Evolutionary conservation across 805 yeast genomes (phyloP).

Genomic region (Spathaspora boniae): DNA sequence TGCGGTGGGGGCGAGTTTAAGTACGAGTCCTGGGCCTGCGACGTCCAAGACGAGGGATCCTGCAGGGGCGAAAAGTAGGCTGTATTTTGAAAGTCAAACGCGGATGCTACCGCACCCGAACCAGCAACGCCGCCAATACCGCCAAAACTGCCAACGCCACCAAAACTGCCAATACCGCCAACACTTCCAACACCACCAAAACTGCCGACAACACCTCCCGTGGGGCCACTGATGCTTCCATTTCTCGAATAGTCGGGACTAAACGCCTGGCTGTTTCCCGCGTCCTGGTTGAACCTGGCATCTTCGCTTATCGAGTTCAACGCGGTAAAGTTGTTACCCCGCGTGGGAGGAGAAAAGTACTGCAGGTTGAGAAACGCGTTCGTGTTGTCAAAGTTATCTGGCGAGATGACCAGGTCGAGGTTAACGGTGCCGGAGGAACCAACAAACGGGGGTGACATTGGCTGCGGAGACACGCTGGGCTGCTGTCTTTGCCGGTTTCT

Average conservation of each 20-base stretch:
- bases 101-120: no score
- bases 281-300: neutral
- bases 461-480: conserved; percentile 4
- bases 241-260: conserved; percentile 30
- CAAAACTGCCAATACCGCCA: no score
- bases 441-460: conserved; percentile 8
- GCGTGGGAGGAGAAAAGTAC: conserved; percentile 39
- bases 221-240: conserved; percentile 31
- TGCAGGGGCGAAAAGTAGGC: conserved; percentile 35
- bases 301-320: conserved; percentile 34
- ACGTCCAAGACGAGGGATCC: conserved; percentile 29
- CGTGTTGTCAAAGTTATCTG: conserved; percentile 12
- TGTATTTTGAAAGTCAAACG: conserved; percentile 21
- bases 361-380: conserved; percentile 30
- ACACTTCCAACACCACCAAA: conserved; percentile 11
- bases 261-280: conserved; percentile 14
- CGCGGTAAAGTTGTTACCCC: conserved; percentile 20
- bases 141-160: no score
- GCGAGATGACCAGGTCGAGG: conserved; percentile 38
- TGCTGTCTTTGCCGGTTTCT: neutral
- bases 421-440: conserved; percentile 17
- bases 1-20: conserved; percentile 39
- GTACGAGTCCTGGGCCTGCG: conserved; percentile 24
- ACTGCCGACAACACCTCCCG: no score
- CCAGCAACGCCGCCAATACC: no score